Evolutionary conservation across 1,139 yeast genomes (phyloP).

Genomic region (Pichia inconspicua): DNA sequence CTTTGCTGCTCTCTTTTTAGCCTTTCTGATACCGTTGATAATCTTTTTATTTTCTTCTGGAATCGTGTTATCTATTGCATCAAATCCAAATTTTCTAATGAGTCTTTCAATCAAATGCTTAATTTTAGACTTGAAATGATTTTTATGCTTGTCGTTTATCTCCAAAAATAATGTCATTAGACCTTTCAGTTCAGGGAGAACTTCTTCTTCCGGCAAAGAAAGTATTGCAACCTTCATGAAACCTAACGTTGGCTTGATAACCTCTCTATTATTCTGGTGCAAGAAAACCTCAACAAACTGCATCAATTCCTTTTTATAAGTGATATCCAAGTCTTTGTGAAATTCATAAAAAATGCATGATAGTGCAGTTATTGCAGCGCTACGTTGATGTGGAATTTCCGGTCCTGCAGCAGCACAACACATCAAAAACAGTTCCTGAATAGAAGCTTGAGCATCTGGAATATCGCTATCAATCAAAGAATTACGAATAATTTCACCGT

Average conservation of each 20-base stretch:
- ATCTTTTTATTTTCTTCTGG: conserved; percentile 86
- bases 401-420: conserved; percentile 96
- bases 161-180: conserved; percentile 67
- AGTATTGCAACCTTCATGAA: conserved; percentile 87
- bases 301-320: conserved; percentile 61
- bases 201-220: conserved; percentile 73
- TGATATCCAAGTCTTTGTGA: conserved; percentile 50
- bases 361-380: conserved; percentile 89
- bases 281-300: conserved; percentile 87
- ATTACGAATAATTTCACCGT: conserved; percentile 64
- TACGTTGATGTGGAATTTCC: conserved; percentile 87
- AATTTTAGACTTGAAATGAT: conserved; percentile 86
- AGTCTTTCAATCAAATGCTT: conserved; percentile 89
- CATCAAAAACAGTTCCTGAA: conserved; percentile 84
- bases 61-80: conserved; percentile 65
- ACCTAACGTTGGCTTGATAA: conserved; percentile 90
- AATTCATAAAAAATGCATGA: conserved; percentile 85
- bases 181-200: conserved; percentile 58
- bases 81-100: conserved; percentile 83
- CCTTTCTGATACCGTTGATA: conserved; percentile 75
- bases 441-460: conserved; percentile 57
- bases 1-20: conserved; percentile 71
- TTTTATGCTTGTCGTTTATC: conserved; percentile 95
- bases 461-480: conserved; percentile 53
- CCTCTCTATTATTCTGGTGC: conserved; percentile 86